Evolutionary conservation across 2,329 filamentous ascomycete species (phyloP), one percentile per base, ranked within the genome.

Genomic region (Thelonectria discophora): DNA sequence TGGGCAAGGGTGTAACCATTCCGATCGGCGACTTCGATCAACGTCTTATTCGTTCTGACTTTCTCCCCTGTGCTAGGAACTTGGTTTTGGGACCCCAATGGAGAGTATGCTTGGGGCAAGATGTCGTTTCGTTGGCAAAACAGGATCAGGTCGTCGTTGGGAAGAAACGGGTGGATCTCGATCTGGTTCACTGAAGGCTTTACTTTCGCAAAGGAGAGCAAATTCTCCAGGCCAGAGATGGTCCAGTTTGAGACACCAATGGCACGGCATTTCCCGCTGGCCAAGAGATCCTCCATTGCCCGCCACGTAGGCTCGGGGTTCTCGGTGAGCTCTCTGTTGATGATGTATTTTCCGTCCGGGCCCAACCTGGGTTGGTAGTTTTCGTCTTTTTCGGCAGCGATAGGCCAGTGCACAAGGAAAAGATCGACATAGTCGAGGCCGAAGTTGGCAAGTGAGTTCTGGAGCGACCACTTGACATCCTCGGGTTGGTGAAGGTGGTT

Each of bases 51-150:
- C 46, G 77, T 76, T 70, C 69, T 58, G 20, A 72, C 69, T 52
- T 70, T 72, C 43, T 72, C 69, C 10, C 69, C 69, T 1, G 69
- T 72, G 24, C 64, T 68, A 43, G 69, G 69, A 2, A 72, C 68
- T 47, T 72, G 69, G 62, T 72, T 66, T 34, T 86, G 81, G 18
- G 88, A 87, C 2, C 88, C 88, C 52, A 90, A 88, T 6, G 86
- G 87, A 15, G 86, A 88, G 77, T 85, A 87, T 1, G 84, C 84
- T 47, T 78, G 75, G 39, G 82, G 78, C 54, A 86, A 67, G 67
- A 88, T 83, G 66, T 78, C 77, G 69, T 86, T 78, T 50, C 80
- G 72, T 58, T 80, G 77, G 75, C 82, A 87, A 76, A 82, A 87
- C 53, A 82, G 70, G 64, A 87, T 75, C 15, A 88, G 77, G 64